Base-by-base conservation (phyloP, 345 rosid species). In the Eucalyptus cladocalyx region DNA sequence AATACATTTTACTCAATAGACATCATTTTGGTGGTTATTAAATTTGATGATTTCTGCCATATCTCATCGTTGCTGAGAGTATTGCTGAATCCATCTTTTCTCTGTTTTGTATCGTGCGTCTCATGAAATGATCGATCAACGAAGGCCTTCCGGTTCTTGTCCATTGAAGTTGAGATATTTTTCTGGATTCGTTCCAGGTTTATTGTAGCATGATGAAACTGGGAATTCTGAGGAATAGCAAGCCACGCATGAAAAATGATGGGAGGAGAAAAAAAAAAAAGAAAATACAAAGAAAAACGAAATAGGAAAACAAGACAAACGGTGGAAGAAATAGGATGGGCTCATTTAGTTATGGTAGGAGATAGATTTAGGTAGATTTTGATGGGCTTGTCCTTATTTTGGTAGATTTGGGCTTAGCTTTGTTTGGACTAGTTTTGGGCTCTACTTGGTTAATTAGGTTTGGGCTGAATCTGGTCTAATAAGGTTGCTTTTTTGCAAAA, bases 41-140 rank as follows among this genome's bases (percentile, higher is more conserved):
- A 3, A 8, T 0, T 0, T 28, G 16, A 28, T 6, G 8, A 60
- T 28, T 60, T 60, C 69, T 6, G 32, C 32, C 32, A 0, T 60
- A 0, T 60, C n/a, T 60, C 17, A 28, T 60, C 16, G 15, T 11
- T 12, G 69, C 16, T 30, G 69, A 28, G 4, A 60, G 69, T 0
- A 28, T 12, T 12, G 32, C n/a, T 28, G 32, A 6, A 28, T 58
- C 67, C 67, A 26, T 58, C 67, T 58, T 26, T 58, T 28, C 67
- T 58, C 67, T 58, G n/a, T 58, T 26, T 58, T 11, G n/a, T 58
- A 11, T 58, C 0, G 4, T 58, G 67, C 32, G 2, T 60, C n/a
- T 60, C n/a, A 6, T 11, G 32, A 28, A 28, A 60, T 12, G 1
- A 60, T 58, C 65, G 65, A 58, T 26, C 14, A 28, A 26, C n/a